Evolutionary conservation across 2,329 filamentous ascomycete species (phyloP).

Genomic region (Talaromyces sp.): DNA sequence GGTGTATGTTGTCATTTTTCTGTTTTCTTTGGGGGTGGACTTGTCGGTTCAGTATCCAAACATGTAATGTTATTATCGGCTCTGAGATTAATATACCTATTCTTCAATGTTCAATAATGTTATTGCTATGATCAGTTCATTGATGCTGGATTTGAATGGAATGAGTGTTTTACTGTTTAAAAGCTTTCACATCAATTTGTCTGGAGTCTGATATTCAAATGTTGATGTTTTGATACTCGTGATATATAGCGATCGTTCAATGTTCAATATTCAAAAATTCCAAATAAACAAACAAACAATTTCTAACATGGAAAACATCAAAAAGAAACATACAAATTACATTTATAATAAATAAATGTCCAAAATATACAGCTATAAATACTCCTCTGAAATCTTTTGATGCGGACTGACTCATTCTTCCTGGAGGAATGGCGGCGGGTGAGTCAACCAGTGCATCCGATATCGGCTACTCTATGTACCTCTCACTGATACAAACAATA

Average conservation of each 20-base stretch:
- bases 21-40: background rate
- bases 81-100: no score
- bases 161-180: no score
- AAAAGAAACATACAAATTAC: background rate
- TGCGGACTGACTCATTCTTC: background rate
- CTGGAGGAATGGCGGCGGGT: background rate
- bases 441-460: background rate
- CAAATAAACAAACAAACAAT: no score
- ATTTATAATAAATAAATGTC: background rate
- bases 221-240: background rate
- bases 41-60: no score
- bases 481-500: background rate
- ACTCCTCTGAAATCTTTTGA: background rate
- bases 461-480: background rate
- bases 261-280: background rate
- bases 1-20: slow-evolving; percentile 8
- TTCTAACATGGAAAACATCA: no score
- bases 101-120: no score
- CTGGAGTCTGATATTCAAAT: background rate
- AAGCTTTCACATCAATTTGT: no score
- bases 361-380: background rate
- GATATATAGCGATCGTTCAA: background rate
- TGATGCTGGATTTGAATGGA: no score
- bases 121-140: no score
- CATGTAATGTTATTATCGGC: no score